Base-by-base conservation (phyloP, 495 filamentous ascomycete genomes). In the Tetracladium setigerum region DNA sequence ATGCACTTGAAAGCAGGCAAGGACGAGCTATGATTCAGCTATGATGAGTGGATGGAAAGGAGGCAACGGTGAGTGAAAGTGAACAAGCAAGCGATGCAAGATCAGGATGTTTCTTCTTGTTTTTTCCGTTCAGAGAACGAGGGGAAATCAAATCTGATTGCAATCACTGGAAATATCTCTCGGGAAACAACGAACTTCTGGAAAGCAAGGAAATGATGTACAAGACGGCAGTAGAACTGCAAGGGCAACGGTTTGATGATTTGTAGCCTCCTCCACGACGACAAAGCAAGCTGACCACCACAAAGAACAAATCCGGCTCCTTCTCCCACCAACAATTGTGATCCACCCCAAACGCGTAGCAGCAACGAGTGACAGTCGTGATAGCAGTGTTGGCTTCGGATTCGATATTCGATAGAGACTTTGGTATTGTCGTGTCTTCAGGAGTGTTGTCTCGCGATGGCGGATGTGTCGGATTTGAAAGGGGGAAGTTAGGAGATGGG, bases 91-190 rank as follows among this genome's bases (percentile, higher is more conserved):
- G 59, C 54, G 52, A 58, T 60, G 56, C 54, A 59, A 55, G 55
- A 59, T 56, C 57, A 57, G 40, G 56, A 63, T 62, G 64, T 56
- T 68, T 56, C 49, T 56, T 65, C 56, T 64, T 63, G 41, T 54
- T 57, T 64, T 63, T 61, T 63, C 60, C 54, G 54, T 66, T 60
- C 66, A 59, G 58, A 65, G 67, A 65, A 73, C 55, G 62, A 65
- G 60, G 71, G 56, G 52, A 56, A 58, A 66, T 76, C 71, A 78
- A 78, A 76, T 78, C 66, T 75, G 73, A 72, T 69, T 76, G 69
- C 70, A 67, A 68, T 66, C 69, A 60, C 62, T 63, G 59, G 63
- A 72, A 61, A 62, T 67, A 68, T 50, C 49, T 53, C 52, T 48
- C 53, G 59, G 56, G 46, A 56, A 57, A 48, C 48, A 56, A 36